Conservation (phyloP, 78 protist genomes). For the Anaeramoeba ignava region DNA sequence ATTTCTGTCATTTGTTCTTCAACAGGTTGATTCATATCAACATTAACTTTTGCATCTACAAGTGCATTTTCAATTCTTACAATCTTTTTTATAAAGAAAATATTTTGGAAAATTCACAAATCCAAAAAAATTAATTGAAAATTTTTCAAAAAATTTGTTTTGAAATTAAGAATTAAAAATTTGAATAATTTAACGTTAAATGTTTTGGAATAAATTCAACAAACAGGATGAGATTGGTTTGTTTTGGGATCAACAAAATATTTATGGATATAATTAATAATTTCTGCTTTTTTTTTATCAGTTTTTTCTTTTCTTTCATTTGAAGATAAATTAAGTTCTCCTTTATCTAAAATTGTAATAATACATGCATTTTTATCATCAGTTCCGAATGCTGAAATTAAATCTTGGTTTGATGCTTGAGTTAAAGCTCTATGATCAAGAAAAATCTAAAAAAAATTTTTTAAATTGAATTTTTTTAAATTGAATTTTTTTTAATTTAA, state of each 20-base stretch:
- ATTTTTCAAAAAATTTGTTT: too few species aligned
- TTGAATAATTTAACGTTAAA: too few species aligned
- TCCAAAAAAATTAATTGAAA: too few species aligned
- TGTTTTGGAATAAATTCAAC: too few species aligned
- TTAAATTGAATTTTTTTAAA: too few species aligned
- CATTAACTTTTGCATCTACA: conserved; percentile 1
- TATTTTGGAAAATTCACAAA: too few species aligned
- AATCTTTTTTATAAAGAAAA: too few species aligned
- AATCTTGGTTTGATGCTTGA: conserved; percentile 15
- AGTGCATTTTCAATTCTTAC: conserved; percentile 32
- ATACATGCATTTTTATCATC: conserved; percentile 3
- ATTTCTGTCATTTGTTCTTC: conserved; percentile 20
- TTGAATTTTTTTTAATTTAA: too few species aligned
- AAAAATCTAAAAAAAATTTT: too few species aligned
- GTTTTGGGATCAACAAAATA: conserved; percentile 33
- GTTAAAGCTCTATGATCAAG: conserved; percentile 9
- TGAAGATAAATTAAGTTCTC: conserved; percentile 21
- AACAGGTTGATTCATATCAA: conserved; percentile 17
- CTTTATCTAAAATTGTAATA: conserved; percentile 17
- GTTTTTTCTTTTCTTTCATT: conserved; percentile 28
- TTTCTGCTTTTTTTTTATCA: conserved; percentile 18
- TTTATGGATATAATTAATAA: conserved; percentile 29
- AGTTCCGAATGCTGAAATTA: conserved; percentile 21
- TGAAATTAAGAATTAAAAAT: too few species aligned
- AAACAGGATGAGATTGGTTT: conserved; percentile 29